Base-by-base conservation (phyloP, 2,329 filamentous ascomycete species). In the Aspergillus tanneri region DNA sequence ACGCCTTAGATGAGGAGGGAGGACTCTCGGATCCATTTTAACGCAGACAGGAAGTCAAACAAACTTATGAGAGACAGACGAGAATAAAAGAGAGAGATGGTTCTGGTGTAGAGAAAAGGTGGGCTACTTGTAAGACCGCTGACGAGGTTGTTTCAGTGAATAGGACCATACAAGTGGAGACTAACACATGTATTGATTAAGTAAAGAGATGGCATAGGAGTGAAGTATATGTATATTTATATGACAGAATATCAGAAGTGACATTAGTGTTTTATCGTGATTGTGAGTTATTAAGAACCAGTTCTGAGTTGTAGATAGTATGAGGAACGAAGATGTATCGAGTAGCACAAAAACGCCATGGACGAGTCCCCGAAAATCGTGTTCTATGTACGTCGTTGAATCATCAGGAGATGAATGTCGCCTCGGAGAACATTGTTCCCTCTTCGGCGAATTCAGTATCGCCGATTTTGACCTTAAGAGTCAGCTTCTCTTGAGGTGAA, bases 341-440 rank as follows among this genome's bases (percentile, higher is more conserved):
- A 61, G 49, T 56, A 61, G 62, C 53, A 64, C 55, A 58, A 48
- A 58, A 65, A 63, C 61, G 61, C 64, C 63, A 62, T 56, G 53
- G 47, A 46, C 43, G 34, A 57, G 28, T 46, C 48, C 54, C 55
- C 45, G 46, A 36, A 53, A 54, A 48, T 47, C 41, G 53, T 59
- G 52, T 55, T 61, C 56, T 62, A 61, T 67, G 55, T 65, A 63
- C 60, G 61, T 58, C 44, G n/a, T n/a, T n/a, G 51, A 41, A 39
- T 56, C 46, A 47, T 56, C 66, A 86, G 43, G 87, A 90, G 72
- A 99, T 95, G 75, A 97, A 99, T n/a, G 91, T 96, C 2, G 93
- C 90, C 75, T 99, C 93, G 48, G 82, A 83, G 72, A 95, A 95
- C 46, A 95, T 73, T 38, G 73, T 76, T 39, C 93, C 93, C 64